A percentile compares a stretch with the other conserved stretches of the same genome.
phyloP scores from a whole-genome alignment of 1,284 basidiomycete species.

The Cryptococcus sp. region DNA sequence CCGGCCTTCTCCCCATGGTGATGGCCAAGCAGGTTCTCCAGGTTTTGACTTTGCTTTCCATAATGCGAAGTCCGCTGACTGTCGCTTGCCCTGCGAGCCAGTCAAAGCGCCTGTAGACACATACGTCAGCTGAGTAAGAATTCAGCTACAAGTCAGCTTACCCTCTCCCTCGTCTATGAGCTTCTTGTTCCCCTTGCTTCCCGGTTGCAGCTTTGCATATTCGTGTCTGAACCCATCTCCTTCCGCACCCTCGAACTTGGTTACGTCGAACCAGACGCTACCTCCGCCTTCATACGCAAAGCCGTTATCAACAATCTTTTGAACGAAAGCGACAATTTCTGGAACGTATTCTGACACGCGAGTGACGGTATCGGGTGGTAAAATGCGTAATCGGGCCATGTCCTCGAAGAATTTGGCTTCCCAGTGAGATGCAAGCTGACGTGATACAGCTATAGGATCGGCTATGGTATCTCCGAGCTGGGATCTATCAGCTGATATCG shows the following conservation, averaged over 20 bases:
- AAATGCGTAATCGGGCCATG: slow-evolving; percentile 84
- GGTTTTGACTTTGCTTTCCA: slow-evolving; percentile 94
- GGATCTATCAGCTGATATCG: background rate
- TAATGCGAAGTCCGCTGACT: slow-evolving; percentile 82
- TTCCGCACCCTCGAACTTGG: slow-evolving; percentile 73
- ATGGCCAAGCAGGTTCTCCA: slow-evolving; percentile 97
- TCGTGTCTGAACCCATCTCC: slow-evolving; percentile 62
- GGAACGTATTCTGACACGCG: slow-evolving; percentile 97
- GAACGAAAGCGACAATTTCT: slow-evolving; percentile 88
- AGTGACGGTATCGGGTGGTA: slow-evolving; percentile 86
- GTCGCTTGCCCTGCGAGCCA: slow-evolving; percentile 63
- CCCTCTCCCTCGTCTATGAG: slow-evolving; percentile 93
- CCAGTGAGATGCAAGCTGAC: slow-evolving; percentile 84
- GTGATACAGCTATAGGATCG: slow-evolving; percentile 79
- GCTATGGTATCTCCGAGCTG: slow-evolving; percentile 78
- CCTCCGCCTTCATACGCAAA: slow-evolving; percentile 88
- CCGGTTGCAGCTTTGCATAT: slow-evolving; percentile 95
- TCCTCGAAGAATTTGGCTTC: slow-evolving; percentile 88
- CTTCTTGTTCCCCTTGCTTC: slow-evolving; percentile 90
- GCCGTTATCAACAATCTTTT: slow-evolving; percentile 82
- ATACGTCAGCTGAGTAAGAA: slow-evolving; percentile 14
- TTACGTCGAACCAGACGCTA: slow-evolving; percentile 94
- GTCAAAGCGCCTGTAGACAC: slow-evolving; percentile 63
- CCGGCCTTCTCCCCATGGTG: slow-evolving; percentile 93
- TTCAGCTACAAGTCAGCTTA: slow-evolving; percentile 33